phyloP scores from a whole-genome alignment of 371 early-diverging fungal genomes.

The Mortierella polycephala region DNA sequence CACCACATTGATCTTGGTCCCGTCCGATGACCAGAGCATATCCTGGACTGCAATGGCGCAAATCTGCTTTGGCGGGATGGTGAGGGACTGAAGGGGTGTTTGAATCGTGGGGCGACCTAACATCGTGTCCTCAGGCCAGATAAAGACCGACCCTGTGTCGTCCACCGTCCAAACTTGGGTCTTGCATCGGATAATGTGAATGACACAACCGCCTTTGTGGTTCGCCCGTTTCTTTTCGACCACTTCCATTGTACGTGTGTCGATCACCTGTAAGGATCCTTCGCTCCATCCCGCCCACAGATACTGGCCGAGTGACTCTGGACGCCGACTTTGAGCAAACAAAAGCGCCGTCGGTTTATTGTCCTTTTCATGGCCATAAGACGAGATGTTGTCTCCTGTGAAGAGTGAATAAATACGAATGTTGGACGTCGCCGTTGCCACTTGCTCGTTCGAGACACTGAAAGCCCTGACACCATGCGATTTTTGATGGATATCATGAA shows the following conservation, averaged over 20 bases:
- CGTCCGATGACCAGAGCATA: conserved; percentile 71
- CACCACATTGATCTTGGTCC: conserved; percentile 63
- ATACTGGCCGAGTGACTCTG: conserved; percentile 65
- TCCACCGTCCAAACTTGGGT: conserved; percentile 81
- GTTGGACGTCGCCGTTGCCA: conserved; percentile 50
- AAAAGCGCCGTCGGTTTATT: conserved; percentile 46
- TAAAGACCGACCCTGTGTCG: conserved; percentile 73
- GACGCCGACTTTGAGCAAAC: conserved; percentile 53
- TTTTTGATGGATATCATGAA: conserved; percentile 51
- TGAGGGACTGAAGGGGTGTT: conserved; percentile 53
- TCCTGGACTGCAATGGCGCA: conserved; percentile 62
- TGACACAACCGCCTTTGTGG: conserved; percentile 67
- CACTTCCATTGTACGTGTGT: conserved; percentile 58
- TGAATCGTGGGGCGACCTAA: conserved; percentile 44
- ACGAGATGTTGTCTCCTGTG: conserved; percentile 47
- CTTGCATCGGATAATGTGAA: conserved; percentile 70
- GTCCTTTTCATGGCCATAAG: conserved; percentile 51
- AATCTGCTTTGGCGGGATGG: conserved; percentile 55
- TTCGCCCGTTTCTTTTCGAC: conserved; percentile 62
- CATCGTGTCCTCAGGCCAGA: conserved; percentile 68
- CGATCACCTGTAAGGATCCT: conserved; percentile 69
- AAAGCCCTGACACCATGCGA: conserved; percentile 52
- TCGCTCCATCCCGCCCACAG: conserved; percentile 75
- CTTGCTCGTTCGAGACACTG: conserved; percentile 49
- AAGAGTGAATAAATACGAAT: conserved; percentile 45